These are phyloP conservation scores for Aspergillus nomiae DNA, from an alignment of 2,329 filamentous ascomycete species.

Conservation along the genomic window DNA sequence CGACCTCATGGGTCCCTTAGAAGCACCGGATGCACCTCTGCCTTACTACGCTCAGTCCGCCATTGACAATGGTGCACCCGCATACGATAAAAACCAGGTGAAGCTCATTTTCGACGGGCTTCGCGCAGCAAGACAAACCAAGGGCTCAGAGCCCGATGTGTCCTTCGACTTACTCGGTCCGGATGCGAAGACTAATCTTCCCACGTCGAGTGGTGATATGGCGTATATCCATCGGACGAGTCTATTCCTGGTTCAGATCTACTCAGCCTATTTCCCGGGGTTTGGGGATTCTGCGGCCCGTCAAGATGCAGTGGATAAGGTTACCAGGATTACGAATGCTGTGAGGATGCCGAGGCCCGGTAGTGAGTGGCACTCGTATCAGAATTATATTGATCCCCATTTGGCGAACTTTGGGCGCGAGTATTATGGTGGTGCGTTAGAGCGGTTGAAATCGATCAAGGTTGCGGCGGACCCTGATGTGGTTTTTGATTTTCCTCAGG, in stretches of 20 bases:
- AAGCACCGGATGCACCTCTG: constrained; percentile 3
- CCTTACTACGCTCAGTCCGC: constrained; percentile 12
- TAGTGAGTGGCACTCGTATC: constrained; percentile 7
- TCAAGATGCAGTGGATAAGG: not conserved
- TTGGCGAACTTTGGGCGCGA: constrained; percentile 4
- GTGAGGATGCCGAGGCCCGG: not conserved
- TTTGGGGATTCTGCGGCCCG: not conserved
- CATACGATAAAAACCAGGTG: not conserved
- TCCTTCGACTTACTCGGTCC: constrained; percentile 6
- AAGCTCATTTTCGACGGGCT: constrained; percentile 1
- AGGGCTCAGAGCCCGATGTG: constrained; percentile 6
- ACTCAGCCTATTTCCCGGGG: constrained; percentile 10
- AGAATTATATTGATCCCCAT: constrained; percentile 10
- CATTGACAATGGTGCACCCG: constrained; percentile 4
- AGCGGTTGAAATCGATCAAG: constrained; percentile 2
- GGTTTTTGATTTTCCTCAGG: constrained; percentile 8
- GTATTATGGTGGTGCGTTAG: constrained; percentile 5
- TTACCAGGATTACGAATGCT: constrained; percentile 5
- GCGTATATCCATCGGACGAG: constrained; percentile 6
- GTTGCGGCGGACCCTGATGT: not conserved
- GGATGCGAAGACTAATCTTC: constrained; percentile 1
- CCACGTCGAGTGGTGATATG: constrained; percentile 3
- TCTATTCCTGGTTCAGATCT: constrained; percentile 7
- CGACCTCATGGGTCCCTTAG: constrained; percentile 12
- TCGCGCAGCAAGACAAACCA: not conserved